These are phyloP conservation scores for Eleusine coracana DNA, from an alignment of 176 grass and related monocot species.

Conservation along the genomic window DNA sequence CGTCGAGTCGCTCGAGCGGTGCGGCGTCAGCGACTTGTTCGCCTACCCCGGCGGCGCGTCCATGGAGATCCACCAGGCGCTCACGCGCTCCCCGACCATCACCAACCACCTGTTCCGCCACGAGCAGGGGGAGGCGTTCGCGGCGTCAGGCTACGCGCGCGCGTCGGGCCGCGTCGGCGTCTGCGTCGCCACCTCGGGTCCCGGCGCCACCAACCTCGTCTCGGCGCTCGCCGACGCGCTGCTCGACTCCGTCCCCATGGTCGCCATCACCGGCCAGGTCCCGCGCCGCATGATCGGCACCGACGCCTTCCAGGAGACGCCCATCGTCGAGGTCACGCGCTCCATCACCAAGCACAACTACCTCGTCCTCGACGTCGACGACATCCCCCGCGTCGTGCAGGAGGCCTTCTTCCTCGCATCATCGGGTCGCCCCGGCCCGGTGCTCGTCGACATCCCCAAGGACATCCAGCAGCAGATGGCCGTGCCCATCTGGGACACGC, in stretches of 20 bases:
- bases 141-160: slow-evolving; percentile 83
- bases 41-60: slow-evolving; percentile 96
- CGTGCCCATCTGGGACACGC: slow-evolving; percentile 66
- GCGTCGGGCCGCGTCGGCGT: slow-evolving; percentile 79
- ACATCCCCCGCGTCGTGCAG: slow-evolving; percentile 85
- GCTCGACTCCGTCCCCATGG: slow-evolving; percentile 90
- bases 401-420: slow-evolving; percentile 88
- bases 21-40: slow-evolving; percentile 80
- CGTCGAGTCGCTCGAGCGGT: slow-evolving; percentile 89
- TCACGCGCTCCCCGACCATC: slow-evolving; percentile 85
- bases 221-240: slow-evolving; percentile 94
- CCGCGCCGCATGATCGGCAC: slow-evolving; percentile 97
- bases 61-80: slow-evolving; percentile 99
- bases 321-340: slow-evolving; percentile 97
- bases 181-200: slow-evolving; percentile 93
- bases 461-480: slow-evolving; percentile 95
- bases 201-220: slow-evolving; percentile 94
- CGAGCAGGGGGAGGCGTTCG: slow-evolving; percentile 95
- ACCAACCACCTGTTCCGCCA: slow-evolving; percentile 91
- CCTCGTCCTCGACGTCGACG: slow-evolving; percentile 75
- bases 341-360: slow-evolving; percentile 99
- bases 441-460: slow-evolving; percentile 92
- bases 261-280: slow-evolving; percentile 96
- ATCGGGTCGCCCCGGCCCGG: slow-evolving; percentile 73
- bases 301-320: slow-evolving; percentile 98